Conservation (phyloP, 257 asterid species). For the Verbena officinalis region DNA sequence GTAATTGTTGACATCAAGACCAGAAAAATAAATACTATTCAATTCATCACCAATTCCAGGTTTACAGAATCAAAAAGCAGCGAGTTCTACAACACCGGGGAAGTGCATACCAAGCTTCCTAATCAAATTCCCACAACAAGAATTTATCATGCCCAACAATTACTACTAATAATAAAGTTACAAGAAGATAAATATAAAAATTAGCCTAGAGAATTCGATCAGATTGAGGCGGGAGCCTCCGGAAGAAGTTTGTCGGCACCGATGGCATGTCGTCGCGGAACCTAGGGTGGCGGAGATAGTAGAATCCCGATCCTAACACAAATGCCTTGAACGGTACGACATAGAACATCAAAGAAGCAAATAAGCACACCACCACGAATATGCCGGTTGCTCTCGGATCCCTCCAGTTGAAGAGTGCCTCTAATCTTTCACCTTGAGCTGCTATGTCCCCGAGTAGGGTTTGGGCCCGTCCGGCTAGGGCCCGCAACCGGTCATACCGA, state of each 20-base stretch:
- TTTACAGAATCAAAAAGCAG: conserved; percentile 27
- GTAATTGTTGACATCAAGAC: neutral
- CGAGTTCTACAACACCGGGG: conserved; percentile 41
- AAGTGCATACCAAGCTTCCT: conserved; percentile 39
- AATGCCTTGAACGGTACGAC: conserved; percentile 72
- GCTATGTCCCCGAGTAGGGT: conserved; percentile 81
- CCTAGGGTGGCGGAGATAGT: conserved; percentile 87
- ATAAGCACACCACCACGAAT: conserved; percentile 61
- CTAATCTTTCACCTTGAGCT: conserved; percentile 89
- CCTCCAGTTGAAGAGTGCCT: conserved; percentile 88
- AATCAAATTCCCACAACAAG: conserved; percentile 1
- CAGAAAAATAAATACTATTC: conserved; percentile 18
- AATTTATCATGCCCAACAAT: neutral
- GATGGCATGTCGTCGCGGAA: conserved; percentile 93
- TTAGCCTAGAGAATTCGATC: conserved; percentile 66
- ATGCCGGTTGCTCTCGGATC: conserved; percentile 88
- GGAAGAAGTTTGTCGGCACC: conserved; percentile 71
- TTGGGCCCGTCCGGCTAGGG: conserved; percentile 85
- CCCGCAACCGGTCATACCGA: conserved; percentile 73
- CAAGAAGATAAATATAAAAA: neutral
- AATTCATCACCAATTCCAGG: conserved; percentile 36
- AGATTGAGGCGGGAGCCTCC: conserved; percentile 80
- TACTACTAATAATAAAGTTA: neutral
- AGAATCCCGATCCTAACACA: conserved; percentile 60
- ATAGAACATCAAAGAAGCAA: conserved; percentile 72